Evolutionary conservation across 768 basidiomycete species (phyloP), one percentile per base, ranked within the genome.

Genomic region (Tulasnella calospora): DNA sequence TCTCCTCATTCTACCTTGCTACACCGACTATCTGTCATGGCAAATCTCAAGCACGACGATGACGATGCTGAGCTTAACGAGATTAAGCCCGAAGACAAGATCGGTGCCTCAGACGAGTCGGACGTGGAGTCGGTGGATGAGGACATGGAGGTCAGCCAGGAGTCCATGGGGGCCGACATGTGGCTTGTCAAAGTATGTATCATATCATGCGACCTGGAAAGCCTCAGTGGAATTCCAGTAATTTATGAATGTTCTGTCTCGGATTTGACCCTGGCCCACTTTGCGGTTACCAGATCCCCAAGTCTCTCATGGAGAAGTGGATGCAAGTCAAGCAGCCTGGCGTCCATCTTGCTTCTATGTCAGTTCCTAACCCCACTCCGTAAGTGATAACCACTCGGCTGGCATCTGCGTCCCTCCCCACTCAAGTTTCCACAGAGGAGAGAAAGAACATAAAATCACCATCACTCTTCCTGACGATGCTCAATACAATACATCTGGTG

Each of bases 301-400:
- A 85, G 69, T 86, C 86, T 80, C 74, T 87, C 57, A 81, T 85
- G 77, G 86, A 87, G 78, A 81, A 83, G 70, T 87, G 86, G 86
- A 81, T 81, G 78, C 77, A 81, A 71, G 83, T 84, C 33, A 74
- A 81, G 57, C 82, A 84, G 33, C 82, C 83, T 3, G 85, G 84
- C 3, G 82, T 84, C 10, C 82, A 84, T 15, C 79, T 87, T 30
- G 86, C 85, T 0, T 83, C 83, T 13, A 80, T 87, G 75, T 78
- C 85, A 3, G 83, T 76, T 51, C 57, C 47, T 35, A n/a, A 57
- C 27, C 9, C 44, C 86, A 4, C 84, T 71, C 40, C 61, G 78
- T 61, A 35, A 23, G 79, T 78, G 23, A 44, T 67, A 61, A 30
- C 6, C 15, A 12, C 12, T 35, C 33, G 15, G 3, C 7, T 17